Percentiles rank a stretch among this genome's conserved stretches.
Evolutionary conservation across 805 yeast genomes (phyloP).

Genomic region (Geotrichum ghanense): DNA sequence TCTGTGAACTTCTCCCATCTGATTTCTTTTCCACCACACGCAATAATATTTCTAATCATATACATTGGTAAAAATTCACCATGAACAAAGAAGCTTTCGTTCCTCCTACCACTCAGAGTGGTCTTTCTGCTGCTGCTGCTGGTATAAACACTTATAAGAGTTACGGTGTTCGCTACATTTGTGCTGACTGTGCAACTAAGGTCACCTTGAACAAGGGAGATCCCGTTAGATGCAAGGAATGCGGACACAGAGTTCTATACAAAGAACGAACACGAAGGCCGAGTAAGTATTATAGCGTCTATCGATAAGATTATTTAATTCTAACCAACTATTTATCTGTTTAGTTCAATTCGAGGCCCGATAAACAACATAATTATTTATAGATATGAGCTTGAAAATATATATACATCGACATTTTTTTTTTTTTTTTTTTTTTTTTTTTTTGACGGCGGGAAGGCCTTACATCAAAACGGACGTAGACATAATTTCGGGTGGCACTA

Average conservation of each 20-base stretch:
- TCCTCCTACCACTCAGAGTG: slow-evolving; percentile 23
- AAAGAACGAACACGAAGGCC: slow-evolving; percentile 96
- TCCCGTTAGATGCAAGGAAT: slow-evolving; percentile 95
- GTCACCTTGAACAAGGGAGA: slow-evolving; percentile 84
- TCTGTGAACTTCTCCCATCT: too few species aligned
- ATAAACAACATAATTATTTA: slow-evolving; percentile 20
- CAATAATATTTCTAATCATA: too few species aligned
- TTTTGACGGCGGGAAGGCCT: too few species aligned
- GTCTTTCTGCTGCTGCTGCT: slow-evolving; percentile 60
- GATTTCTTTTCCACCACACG: too few species aligned
- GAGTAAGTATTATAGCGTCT: slow-evolving; percentile 38
- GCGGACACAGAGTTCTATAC: slow-evolving; percentile 96
- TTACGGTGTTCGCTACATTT: slow-evolving; percentile 83
- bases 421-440: too few species aligned
- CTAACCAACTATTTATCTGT: too few species aligned
- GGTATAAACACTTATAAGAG: slow-evolving; percentile 58
- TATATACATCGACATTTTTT: background rate
- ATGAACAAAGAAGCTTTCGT: slow-evolving; percentile 27
- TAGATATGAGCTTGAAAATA: too few species aligned
- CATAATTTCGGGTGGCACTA: slow-evolving; percentile 23
- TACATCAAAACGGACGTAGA: slow-evolving; percentile 13
- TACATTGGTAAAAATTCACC: background rate
- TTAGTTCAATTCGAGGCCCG: slow-evolving; percentile 68
- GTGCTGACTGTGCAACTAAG: slow-evolving; percentile 92
- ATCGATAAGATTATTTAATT: background rate